Percentiles rank a stretch among this genome's conserved stretches.
Conservation (phyloP, 352 stramenopile genomes). For the Paralagenidium karlingii region DNA sequence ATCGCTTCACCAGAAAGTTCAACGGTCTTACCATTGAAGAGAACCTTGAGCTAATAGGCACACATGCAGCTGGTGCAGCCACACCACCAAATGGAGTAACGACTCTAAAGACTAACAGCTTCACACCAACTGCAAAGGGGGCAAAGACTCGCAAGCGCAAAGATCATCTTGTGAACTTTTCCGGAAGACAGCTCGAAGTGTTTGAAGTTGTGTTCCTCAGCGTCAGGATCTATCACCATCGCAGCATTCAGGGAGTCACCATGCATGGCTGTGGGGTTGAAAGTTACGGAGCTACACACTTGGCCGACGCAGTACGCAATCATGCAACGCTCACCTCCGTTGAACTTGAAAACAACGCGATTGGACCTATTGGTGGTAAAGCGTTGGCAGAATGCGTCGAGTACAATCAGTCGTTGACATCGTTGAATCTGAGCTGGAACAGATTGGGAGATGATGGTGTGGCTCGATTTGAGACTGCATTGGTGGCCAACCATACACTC, state of each 20-base stretch:
- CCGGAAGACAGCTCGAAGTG: conserved; percentile 21
- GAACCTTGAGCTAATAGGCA: not conserved
- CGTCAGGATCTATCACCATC: conserved; percentile 63
- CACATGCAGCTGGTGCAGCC: no score
- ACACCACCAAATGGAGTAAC: no score
- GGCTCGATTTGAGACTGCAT: conserved; percentile 19
- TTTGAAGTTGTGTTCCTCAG: conserved; percentile 53
- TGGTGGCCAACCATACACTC: conserved; percentile 31
- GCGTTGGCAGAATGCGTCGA: conserved; percentile 47
- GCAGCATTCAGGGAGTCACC: conserved; percentile 32
- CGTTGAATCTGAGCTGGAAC: conserved; percentile 72
- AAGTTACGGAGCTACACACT: conserved; percentile 23
- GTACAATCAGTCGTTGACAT: conserved; percentile 40
- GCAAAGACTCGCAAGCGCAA: no score
- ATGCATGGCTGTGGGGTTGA: conserved; percentile 51
- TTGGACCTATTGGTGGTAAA: conserved; percentile 27
- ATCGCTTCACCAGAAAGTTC: conserved; percentile 40
- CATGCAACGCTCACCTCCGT: conserved; percentile 43
- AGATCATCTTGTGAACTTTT: conserved; percentile 50
- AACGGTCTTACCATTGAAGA: conserved; percentile 24
- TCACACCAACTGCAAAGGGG: no score
- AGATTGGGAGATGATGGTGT: conserved; percentile 47
- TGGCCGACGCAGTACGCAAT: conserved; percentile 53
- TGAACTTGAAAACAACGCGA: conserved; percentile 56
- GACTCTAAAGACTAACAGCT: no score